Evolutionary conservation across 2,329 filamentous ascomycete species (phyloP).

Genomic region (Esteya vermicola): DNA sequence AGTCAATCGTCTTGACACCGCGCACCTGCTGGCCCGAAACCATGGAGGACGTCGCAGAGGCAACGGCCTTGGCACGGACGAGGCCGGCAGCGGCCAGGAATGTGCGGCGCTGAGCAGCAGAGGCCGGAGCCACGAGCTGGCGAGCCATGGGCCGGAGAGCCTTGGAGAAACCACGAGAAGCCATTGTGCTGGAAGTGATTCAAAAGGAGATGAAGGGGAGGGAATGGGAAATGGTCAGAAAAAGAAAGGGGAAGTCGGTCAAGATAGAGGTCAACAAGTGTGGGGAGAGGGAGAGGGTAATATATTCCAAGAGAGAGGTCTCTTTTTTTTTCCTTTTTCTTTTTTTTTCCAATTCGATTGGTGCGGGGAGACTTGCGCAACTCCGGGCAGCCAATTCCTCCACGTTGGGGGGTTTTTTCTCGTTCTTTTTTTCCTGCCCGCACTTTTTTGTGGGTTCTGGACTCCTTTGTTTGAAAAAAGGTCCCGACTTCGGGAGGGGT

Average conservation of each 20-base stretch:
- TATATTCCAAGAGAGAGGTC: not conserved
- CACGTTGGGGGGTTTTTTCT: not conserved
- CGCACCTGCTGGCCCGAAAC: constrained; percentile 48
- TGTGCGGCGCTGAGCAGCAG: constrained; percentile 46
- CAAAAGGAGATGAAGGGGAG: constrained; percentile 14
- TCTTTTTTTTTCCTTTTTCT: constrained; percentile 1
- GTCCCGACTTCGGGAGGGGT: constrained; percentile 3
- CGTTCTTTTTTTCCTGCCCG: not conserved
- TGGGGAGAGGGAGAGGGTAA: not conserved
- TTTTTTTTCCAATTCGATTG: constrained; percentile 5
- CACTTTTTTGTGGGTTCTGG: constrained; percentile 1
- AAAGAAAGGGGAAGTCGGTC: not conserved
- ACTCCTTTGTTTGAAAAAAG: not conserved
- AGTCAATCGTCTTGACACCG: constrained; percentile 98
- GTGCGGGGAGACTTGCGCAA: constrained; percentile 9
- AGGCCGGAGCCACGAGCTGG: constrained; percentile 46
- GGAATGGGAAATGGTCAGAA: not conserved
- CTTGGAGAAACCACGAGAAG: constrained; percentile 60
- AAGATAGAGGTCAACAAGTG: constrained; percentile 1
- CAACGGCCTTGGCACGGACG: constrained; percentile 36
- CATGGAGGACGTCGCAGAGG: constrained; percentile 20
- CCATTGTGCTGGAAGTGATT: constrained; percentile 41
- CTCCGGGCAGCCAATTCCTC: constrained; percentile 6
- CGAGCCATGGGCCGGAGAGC: constrained; percentile 50
- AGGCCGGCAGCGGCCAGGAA: constrained; percentile 46